Evolutionary conservation across 768 basidiomycete genomes (phyloP).

Genomic region (Floccularia luteovirens): DNA sequence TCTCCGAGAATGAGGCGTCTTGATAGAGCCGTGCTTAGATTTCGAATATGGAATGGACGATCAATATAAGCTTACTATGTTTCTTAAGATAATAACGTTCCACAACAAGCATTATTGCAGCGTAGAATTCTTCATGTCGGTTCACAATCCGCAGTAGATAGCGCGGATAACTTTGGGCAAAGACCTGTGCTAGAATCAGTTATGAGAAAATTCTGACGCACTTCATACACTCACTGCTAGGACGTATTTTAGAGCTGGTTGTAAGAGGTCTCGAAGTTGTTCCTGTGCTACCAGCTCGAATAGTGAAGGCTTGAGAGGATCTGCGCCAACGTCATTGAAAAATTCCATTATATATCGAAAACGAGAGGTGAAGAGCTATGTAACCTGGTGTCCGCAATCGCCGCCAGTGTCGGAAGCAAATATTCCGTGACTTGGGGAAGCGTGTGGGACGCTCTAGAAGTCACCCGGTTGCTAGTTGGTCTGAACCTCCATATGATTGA

Average conservation of each 20-base stretch:
- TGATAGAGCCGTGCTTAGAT: slow-evolving; percentile 1
- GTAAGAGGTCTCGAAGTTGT: slow-evolving; percentile 84
- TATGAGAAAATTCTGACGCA: background rate
- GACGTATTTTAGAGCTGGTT: slow-evolving; percentile 93
- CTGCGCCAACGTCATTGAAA: slow-evolving; percentile 68
- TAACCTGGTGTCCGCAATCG: no score
- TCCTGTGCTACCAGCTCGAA: slow-evolving; percentile 94
- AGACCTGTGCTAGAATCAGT: slow-evolving; percentile 48
- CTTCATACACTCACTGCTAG: slow-evolving; percentile 55
- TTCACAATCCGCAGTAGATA: slow-evolving; percentile 90
- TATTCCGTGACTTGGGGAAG: no score
- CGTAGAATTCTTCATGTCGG: slow-evolving; percentile 94
- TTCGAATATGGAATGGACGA: no score
- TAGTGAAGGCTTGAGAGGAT: slow-evolving; percentile 71
- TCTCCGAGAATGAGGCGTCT: slow-evolving; percentile 94
- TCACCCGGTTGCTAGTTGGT: no score
- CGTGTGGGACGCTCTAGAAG: no score
- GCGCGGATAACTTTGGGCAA: slow-evolving; percentile 91
- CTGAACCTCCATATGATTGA: no score
- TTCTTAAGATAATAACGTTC: slow-evolving; percentile 87
- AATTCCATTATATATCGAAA: slow-evolving; percentile 54
- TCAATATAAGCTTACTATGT: slow-evolving; percentile 60
- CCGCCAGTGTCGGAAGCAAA: no score
- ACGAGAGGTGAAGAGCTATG: background rate
- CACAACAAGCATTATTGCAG: slow-evolving; percentile 78